Base-by-base conservation (phyloP, 495 filamentous ascomycete genomes). In the Neurospora sublineolata region DNA sequence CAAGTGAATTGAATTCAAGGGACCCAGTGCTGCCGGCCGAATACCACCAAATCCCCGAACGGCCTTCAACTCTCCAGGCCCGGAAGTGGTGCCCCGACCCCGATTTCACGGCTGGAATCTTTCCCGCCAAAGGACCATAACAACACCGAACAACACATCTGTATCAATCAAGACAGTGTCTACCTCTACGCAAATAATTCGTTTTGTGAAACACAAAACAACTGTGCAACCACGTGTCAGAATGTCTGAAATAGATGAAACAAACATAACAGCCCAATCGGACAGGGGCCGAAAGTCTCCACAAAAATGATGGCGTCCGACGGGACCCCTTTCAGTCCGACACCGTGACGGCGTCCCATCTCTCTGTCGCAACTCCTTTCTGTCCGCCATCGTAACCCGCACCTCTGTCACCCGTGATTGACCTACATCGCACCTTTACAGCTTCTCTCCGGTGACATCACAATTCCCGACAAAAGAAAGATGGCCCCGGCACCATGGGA, bases 401-500 rank as follows among this genome's bases (percentile, higher is more conserved):
- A 16, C 2, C 0, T 64, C 52, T 33, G 52, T 36, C 14, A 33
- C 6, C 0, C 27, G 7, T 18, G 1, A 23, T 27, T 0, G 44
- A 5, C 20, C 20, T 52, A 3, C 1, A 46, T 46, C 42, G n/a
- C 14, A 33, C 30, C 30, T 2, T 33, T 33, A 33, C 30, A 33
- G 30, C 30, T 33, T 33, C 30, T 33, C 30, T 33, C 3, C 30
- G 7, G 16, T 16, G 0, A 27, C 1, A 37, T 30, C 9, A 46
- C n/a, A 20, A 11, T 46, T 23, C 37, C 30, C 42, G 42, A 46
- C 41, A 3, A 44, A 67, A 18, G 8, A 6, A 70, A 70, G 7
- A 84, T 85, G 83, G 75, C 78, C 37, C 76, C 80, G 41, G 82
- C 86, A 71, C 86, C 86, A 14, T 88, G 86, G 86, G 84, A 85